Evolutionary conservation across 108 stramenopile species (phyloP), one percentile per base, ranked within the genome.

Genomic region (Stephanodiscus minutulus): DNA sequence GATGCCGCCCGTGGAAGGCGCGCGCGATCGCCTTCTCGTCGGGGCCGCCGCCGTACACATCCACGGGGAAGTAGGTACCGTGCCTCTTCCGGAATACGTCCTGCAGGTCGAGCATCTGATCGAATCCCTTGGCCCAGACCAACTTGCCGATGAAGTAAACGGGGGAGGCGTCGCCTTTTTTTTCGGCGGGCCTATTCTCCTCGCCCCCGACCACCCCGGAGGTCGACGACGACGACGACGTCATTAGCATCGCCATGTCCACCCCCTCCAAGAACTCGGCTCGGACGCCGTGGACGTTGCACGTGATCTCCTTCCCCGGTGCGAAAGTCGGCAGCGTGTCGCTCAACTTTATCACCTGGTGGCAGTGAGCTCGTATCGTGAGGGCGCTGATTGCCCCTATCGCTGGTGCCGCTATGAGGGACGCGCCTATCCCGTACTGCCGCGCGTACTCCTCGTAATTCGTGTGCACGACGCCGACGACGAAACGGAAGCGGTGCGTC

Each of bases 101-200:
- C 63, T 91, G 72, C 12, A 98, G 49, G 28, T 91, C 81, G 36
- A 98, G 60, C 82, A 98, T 74, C 2, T 84, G 79, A 68, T 94
- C 95, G 66, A 96, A 91, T 20, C 96, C 90, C 83, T 98, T 98
- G 18, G 94, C 91, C 96, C 96, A 98, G 7, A 97, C 79, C 57
- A 96, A 69, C 66, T 97, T 98, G 56, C 97, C 97, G 74, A 98
- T 91, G 64, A 97, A 98, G 72, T 98, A 98, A 1, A 89, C 85
- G n/a, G 79, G 58, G 13, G 81, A 49, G 18, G 58, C 27, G 25
- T 71, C 70, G n/a, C 61, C 46, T 5, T 53, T 64, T 0, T 49
- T 2, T 35, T 64, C n/a, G 20, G 55, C 72, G n/a, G 31, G 37
- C 13, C 49, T 55, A 17, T 25, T 43, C 8, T 72, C 72, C 22